Percentiles rank a stretch among this genome's conserved stretches.
Conservation (phyloP, 495 filamentous ascomycete species). For the Aspergillus ellipticus region DNA sequence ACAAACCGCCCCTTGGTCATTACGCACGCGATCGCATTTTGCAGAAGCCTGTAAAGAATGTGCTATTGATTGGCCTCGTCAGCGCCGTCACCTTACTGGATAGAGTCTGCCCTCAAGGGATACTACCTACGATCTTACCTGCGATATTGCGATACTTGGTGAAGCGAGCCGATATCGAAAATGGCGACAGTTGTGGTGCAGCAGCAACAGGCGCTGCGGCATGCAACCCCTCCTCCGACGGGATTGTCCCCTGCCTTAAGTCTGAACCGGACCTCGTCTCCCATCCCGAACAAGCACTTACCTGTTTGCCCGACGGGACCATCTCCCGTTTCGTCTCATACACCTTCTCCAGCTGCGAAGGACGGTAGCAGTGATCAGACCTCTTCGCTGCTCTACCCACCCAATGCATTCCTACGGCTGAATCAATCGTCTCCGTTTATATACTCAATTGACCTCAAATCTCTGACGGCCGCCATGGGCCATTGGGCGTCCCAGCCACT, state of each 20-base stretch:
- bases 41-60: neutral
- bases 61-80: conserved; percentile 9
- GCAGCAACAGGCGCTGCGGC: conserved; percentile 44
- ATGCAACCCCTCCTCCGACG: conserved; percentile 44
- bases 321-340: conserved; percentile 54
- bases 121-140: conserved; percentile 2
- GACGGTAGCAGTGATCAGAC: conserved; percentile 45
- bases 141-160: neutral
- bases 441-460: conserved; percentile 67
- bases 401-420: conserved; percentile 57
- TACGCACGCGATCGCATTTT: neutral
- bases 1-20: neutral
- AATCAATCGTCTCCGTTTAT: conserved; percentile 54
- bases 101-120: neutral
- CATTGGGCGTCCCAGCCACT: conserved; percentile 71
- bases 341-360: conserved; percentile 44
- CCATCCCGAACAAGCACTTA: conserved; percentile 88
- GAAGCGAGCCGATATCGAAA: conserved; percentile 4
- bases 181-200: conserved; percentile 55
- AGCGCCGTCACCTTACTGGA: neutral
- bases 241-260: conserved; percentile 35
- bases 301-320: conserved; percentile 80
- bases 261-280: conserved; percentile 44
- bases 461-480: conserved; percentile 68
- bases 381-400: conserved; percentile 70